phyloP scores from a whole-genome alignment of 805 yeast species.

The Brettanomyces sp. region DNA sequence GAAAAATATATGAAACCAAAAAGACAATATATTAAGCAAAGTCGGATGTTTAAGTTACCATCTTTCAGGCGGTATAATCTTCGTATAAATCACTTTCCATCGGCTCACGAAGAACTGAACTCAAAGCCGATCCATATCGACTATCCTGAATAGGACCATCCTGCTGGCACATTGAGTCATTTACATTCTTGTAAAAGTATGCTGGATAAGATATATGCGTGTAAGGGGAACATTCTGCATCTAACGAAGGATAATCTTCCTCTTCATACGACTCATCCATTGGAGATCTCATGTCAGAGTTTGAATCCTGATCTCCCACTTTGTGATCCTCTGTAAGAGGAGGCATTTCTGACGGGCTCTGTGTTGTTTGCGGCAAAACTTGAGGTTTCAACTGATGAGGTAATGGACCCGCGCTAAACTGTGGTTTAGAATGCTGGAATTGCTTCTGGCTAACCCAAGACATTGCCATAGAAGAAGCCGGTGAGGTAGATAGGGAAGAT shows the following conservation, averaged over 20 bases:
- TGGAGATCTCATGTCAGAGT: neutral
- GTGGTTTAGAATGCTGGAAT: constrained; percentile 1
- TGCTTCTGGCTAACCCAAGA: constrained; percentile 2
- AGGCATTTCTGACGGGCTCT: constrained; percentile 3
- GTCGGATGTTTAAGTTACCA: too few relatives aligned
- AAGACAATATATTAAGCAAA: too few relatives aligned
- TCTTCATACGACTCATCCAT: neutral
- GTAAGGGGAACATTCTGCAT: constrained; percentile 7
- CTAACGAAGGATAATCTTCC: constrained; percentile 11
- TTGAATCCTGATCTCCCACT: neutral
- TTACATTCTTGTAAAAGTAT: constrained; percentile 4
- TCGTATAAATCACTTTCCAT: too few relatives aligned
- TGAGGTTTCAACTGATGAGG: neutral
- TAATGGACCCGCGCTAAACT: neutral
- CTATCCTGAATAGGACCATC: too few relatives aligned
- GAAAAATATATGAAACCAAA: too few relatives aligned
- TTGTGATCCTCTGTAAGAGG: constrained; percentile 1
- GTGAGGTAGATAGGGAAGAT: constrained; percentile 12
- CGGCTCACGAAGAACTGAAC: too few relatives aligned
- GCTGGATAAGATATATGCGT: constrained; percentile 3
- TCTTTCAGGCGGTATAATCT: too few relatives aligned
- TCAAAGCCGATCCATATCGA: too few relatives aligned
- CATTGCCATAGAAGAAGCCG: constrained; percentile 5
- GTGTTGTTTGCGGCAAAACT: neutral
- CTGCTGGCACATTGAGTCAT: neutral